Base-by-base conservation (phyloP, 164 flowering plant genomes). In the Platanus orientalis region DNA sequence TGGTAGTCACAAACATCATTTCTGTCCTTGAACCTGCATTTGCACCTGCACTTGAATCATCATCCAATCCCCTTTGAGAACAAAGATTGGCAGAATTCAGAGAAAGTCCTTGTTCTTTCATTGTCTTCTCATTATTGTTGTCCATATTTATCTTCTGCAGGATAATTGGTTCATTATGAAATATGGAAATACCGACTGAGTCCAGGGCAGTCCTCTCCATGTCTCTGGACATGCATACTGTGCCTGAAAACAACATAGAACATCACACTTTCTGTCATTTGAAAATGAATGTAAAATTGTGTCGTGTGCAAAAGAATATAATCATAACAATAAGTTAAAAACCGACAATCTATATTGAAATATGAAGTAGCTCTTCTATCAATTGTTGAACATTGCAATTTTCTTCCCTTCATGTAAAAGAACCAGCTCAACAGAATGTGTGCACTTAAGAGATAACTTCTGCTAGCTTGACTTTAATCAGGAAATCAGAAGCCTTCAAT, bases 11-110 rank as follows among this genome's bases (percentile, higher is more conserved):
- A 78, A 75, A 77, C 66, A 71, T 68, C 75, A 73, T 69, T 45
- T 73, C 78, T 60, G 62, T 62, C 59, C 69, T 75, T 61, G 86
- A 78, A 67, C 76, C 80, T 81, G 95, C 98, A 89, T 87, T 36
- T 36, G 85, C 95, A 89, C 91, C 96, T 84, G 92, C 95, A 84
- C 80, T 81, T 62, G 74, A 68, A 60, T 65, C 66, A 50, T 49
- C 64, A 21, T 58, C 71, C 70, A 64, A 48, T 57, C 57, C 66
- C 47, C 66, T 64, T 53, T 44, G 71, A 36, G 48, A 50, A 65
- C 64, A 45, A 28, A 56, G 77, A 64, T 47, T 63, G 57, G 76
- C 45, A 32, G 67, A 59, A 61, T 71, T 76, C 26, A 73, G 57
- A 49, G 79, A 34, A 62, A 69, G 80, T 50, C 73, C 75, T 49